Conservation (phyloP, 164 flowering plant species). For the Euptelea pleiosperma region DNA sequence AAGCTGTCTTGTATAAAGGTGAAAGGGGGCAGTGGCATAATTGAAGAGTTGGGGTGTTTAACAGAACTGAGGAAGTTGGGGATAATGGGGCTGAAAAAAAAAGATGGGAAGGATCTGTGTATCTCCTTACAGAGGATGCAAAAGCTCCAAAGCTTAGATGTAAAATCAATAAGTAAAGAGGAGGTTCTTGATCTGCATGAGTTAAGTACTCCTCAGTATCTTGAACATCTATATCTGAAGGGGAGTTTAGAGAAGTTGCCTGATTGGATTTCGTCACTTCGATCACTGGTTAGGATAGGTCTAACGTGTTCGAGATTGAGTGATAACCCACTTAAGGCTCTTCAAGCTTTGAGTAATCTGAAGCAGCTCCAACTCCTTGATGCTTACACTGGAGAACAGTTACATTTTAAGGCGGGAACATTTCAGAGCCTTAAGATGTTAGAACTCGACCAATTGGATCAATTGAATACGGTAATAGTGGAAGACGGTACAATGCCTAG, state of each 20-base stretch:
- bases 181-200: neutral
- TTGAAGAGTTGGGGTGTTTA: neutral
- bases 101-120: neutral
- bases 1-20: neutral
- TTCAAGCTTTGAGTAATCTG: neutral
- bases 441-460: neutral
- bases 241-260: conserved; percentile 2
- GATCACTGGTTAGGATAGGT: neutral
- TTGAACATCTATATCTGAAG: neutral
- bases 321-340: neutral
- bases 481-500: neutral
- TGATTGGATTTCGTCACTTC: neutral
- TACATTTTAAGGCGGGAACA: neutral
- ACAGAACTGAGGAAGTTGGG: conserved; percentile 1
- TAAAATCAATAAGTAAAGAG: neutral
- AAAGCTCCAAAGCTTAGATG: neutral
- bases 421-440: neutral
- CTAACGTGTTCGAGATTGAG: neutral
- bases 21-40: neutral
- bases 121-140: neutral
- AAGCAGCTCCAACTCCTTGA: neutral
- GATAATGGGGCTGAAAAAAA: neutral
- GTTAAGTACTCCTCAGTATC: neutral
- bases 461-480: neutral
- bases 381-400: neutral